Evolutionary conservation across 2,329 filamentous ascomycete species (phyloP), one percentile per base, ranked within the genome.

Genomic region (Westerdykella ornata): DNA sequence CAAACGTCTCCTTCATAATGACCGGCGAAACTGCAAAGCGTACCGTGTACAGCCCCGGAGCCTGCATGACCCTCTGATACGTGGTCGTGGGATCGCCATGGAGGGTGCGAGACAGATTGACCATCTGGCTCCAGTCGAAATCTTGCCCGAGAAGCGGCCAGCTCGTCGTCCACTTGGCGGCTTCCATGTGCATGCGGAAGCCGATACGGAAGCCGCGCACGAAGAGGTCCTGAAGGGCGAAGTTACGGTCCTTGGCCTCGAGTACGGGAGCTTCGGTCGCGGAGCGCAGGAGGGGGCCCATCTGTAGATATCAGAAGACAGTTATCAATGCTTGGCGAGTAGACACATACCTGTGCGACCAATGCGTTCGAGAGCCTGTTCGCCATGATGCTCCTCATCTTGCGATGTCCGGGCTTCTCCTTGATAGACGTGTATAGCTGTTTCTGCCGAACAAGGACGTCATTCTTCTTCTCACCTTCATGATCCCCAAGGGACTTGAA

Each of bases 181-280:
- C 37, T 4, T 44, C 44, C 46, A 50, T 53, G 18, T 49, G 52
- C 35, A 57, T 35, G 8, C 52, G 45, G 37, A 57, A 54, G 4
- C 49, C 51, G 31, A 54, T 55, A 11, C 54, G 44, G 28, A 50
- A 55, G 3, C 48, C 54, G 36, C 52, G 51, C 35, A 54, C 37
- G 36, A 43, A 54, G 3, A 54, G 48, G 35, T 55, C 52, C 9
- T 46, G 39, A 11, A 54, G 44, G 11, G 17, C 19, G 22, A 47
- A 43, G 8, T 46, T 38, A 9, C 49, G 40, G n/a, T 47, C 39
- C 13, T 31, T 14, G 2, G 39, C 8, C 9, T 37, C 14, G 20
- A 51, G 40, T 9, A 26, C 22, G 7, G 22, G 22, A 11, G 22
- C 22, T 2, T 26, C 4, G 4, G 22, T 26, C 8, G 22, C 8